These are phyloP conservation scores for Omphalea diandra DNA, from an alignment of 441 rosid species.

Conservation along the genomic window DNA sequence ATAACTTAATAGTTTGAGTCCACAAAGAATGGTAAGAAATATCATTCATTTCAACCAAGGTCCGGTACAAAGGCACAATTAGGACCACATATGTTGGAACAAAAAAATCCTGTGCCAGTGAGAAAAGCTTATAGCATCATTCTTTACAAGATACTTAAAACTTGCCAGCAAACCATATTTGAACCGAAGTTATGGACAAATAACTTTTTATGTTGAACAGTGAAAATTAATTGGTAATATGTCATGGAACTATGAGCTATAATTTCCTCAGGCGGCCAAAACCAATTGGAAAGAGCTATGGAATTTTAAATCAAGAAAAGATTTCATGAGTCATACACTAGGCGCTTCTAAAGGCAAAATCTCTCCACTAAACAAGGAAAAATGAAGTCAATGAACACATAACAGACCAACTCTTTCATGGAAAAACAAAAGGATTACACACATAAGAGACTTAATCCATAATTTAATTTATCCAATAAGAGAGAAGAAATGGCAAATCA, in stretches of 20 bases:
- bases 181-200: not conserved
- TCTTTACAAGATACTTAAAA: not conserved
- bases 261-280: not conserved
- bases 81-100: not conserved
- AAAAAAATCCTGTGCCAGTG: no score
- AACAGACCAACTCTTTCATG: not conserved
- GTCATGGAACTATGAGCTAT: not conserved
- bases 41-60: not conserved
- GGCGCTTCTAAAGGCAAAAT: conserved; percentile 4
- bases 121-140: not conserved
- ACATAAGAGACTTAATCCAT: not conserved
- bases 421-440: no score
- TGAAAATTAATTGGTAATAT: not conserved
- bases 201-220: not conserved
- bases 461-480: conserved; percentile 5
- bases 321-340: not conserved
- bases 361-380: not conserved
- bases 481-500: conserved; percentile 11
- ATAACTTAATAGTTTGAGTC: not conserved
- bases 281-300: not conserved
- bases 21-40: not conserved
- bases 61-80: not conserved
- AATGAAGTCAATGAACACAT: not conserved
- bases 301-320: not conserved
- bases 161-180: no score